Percentiles rank a stretch among this genome's conserved stretches.
These are phyloP conservation scores for Blastobotrys aristatus DNA, from an alignment of 1,139 yeast species.

Conservation along the genomic window DNA sequence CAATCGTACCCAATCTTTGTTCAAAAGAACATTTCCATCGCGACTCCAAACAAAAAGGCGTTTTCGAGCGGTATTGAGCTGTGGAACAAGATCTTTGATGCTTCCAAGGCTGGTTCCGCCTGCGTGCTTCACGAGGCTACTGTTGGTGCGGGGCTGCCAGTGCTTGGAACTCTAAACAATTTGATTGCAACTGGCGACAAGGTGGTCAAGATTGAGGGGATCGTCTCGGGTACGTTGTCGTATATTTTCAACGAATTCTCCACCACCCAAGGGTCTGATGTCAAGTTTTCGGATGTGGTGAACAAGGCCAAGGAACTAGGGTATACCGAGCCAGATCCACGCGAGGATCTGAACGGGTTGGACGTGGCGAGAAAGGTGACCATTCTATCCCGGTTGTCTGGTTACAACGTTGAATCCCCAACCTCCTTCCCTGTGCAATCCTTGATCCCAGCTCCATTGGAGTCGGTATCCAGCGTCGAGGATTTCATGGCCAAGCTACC, in stretches of 20 bases:
- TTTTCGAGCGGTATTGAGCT: conserved; percentile 72
- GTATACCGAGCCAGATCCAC: conserved; percentile 98
- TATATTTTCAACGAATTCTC: conserved; percentile 93
- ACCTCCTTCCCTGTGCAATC: conserved; percentile 94
- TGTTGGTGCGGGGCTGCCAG: conserved; percentile 98
- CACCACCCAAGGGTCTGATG: conserved; percentile 51
- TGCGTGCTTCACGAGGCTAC: conserved; percentile 96
- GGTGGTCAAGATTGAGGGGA: conserved; percentile 87
- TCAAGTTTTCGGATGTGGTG: conserved; percentile 86
- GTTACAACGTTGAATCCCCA: conserved; percentile 81
- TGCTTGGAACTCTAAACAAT: conserved; percentile 82
- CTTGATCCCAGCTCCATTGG: conserved; percentile 81
- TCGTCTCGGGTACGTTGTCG: conserved; percentile 93
- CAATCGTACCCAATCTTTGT: conserved; percentile 69
- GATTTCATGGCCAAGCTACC: conserved; percentile 82
- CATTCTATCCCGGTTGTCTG: conserved; percentile 87
- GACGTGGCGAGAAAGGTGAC: conserved; percentile 98
- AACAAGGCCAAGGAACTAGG: conserved; percentile 83
- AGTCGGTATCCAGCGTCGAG: conserved; percentile 61
- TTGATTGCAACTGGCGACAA: conserved; percentile 88
- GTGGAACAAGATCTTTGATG: conserved; percentile 71
- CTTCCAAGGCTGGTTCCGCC: conserved; percentile 45
- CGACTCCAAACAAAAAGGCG: conserved; percentile 97
- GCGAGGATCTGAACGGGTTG: conserved; percentile 96
- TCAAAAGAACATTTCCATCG: conserved; percentile 78